These are phyloP conservation scores for Oryza officinalis DNA, from an alignment of 176 grass and related monocot genomes.

Conservation along the genomic window DNA sequence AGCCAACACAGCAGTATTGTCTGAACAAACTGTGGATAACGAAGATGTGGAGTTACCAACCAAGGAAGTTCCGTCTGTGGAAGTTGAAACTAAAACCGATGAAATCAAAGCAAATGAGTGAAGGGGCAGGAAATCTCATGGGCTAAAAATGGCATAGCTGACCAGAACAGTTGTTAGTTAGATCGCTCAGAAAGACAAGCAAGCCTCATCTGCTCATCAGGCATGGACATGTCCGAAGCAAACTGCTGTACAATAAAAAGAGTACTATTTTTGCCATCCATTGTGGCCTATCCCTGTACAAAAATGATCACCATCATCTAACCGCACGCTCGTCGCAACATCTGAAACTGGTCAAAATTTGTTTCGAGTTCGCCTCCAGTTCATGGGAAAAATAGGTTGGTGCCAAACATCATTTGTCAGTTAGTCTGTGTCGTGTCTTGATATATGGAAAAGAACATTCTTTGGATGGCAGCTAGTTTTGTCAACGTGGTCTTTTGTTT, in stretches of 20 bases:
- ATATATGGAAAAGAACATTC: conserved; percentile 39
- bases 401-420: conserved; percentile 27
- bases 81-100: conserved; percentile 33
- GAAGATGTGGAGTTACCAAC: conserved; percentile 24
- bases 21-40: conserved; percentile 18
- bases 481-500: conserved; percentile 42
- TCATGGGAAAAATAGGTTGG: conserved; percentile 33
- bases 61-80: conserved; percentile 22
- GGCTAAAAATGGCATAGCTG: conserved; percentile 38
- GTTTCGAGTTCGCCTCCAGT: conserved; percentile 42
- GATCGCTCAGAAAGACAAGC: conserved; percentile 26
- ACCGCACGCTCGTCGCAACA: conserved; percentile 21
- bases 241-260: conserved; percentile 58
- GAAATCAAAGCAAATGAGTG: conserved; percentile 37
- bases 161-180: conserved; percentile 35
- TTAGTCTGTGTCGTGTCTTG: conserved; percentile 26
- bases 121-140: conserved; percentile 21
- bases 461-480: conserved; percentile 52
- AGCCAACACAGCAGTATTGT: neutral
- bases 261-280: conserved; percentile 47
- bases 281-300: conserved; percentile 53
- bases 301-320: conserved; percentile 44
- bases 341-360: conserved; percentile 32
- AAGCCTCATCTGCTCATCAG: conserved; percentile 33
- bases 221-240: conserved; percentile 22